These are phyloP conservation scores for Pseudogymnoascus sp. DNA, from an alignment of 2,329 filamentous ascomycete species.

Conservation along the genomic window DNA sequence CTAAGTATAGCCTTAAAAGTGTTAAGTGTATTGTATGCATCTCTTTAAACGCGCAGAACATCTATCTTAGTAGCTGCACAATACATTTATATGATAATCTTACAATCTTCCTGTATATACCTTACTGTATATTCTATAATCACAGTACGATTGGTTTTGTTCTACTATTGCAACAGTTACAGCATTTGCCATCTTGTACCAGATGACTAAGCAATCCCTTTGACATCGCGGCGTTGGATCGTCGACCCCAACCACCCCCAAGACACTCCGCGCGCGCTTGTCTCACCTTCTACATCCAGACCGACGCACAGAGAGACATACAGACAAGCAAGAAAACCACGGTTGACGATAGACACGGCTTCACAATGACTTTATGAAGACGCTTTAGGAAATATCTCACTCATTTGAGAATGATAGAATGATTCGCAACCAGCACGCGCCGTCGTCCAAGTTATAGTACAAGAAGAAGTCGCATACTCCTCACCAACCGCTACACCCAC, in stretches of 20 bases:
- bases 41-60: neutral
- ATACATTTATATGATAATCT: neutral
- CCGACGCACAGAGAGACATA: slow-evolving; percentile 6
- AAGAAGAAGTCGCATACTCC: neutral
- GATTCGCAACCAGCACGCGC: neutral
- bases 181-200: neutral
- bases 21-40: neutral
- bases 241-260: neutral
- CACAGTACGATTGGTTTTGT: neutral
- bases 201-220: neutral
- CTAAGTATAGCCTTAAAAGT: neutral
- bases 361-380: slow-evolving; percentile 7
- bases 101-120: neutral
- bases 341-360: slow-evolving; percentile 1
- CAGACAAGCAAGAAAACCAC: slow-evolving; percentile 4
- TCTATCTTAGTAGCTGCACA: neutral
- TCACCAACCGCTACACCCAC: neutral
- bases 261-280: slow-evolving; percentile 5
- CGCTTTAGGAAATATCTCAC: slow-evolving; percentile 2
- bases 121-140: neutral
- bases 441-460: slow-evolving; percentile 4
- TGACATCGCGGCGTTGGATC: neutral
- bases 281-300: slow-evolving; percentile 7
- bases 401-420: slow-evolving; percentile 7
- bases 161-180: neutral